phyloP scores from a whole-genome alignment of 2,329 filamentous ascomycete species.

The Fusarium tupiense region DNA sequence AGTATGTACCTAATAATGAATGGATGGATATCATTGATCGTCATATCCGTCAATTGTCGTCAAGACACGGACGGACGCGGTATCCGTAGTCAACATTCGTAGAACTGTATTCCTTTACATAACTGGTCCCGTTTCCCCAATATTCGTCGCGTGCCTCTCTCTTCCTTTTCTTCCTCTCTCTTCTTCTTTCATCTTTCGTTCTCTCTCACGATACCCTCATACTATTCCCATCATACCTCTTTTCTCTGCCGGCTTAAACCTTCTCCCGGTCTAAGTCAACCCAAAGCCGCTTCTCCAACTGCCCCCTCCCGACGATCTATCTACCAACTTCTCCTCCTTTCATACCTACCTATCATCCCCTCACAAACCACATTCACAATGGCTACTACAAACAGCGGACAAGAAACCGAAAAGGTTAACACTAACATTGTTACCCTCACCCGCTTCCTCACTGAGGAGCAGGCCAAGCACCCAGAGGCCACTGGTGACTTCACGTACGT shows the following conservation, averaged over 20 bases:
- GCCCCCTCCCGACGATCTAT: slow-evolving; percentile 27
- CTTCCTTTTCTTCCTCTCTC: slow-evolving; percentile 11
- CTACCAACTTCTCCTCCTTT: slow-evolving; percentile 20
- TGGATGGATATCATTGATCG: slow-evolving; percentile 39
- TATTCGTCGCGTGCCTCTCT: slow-evolving; percentile 28
- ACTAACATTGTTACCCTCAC: slow-evolving; percentile 96
- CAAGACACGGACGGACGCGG: slow-evolving; percentile 31
- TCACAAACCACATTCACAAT: slow-evolving; percentile 43
- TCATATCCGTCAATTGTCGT: slow-evolving; percentile 35
- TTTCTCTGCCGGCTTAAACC: slow-evolving; percentile 26
- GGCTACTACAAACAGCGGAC: slow-evolving; percentile 52
- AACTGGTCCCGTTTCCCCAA: slow-evolving; percentile 30
- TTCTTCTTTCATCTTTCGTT: slow-evolving; percentile 13
- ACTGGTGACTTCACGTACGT: slow-evolving; percentile 96
- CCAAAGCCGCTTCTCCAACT: slow-evolving; percentile 16
- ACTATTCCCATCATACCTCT: slow-evolving; percentile 23
- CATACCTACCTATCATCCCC: slow-evolving; percentile 16
- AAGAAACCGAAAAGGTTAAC: slow-evolving; percentile 84
- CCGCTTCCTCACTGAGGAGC: slow-evolving; percentile 95
- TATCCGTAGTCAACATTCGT: not conserved
- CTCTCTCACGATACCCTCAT: slow-evolving; percentile 32
- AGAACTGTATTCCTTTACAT: slow-evolving; percentile 15
- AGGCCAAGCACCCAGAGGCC: slow-evolving; percentile 90
- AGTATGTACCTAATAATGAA: not conserved
- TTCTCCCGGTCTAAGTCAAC: slow-evolving; percentile 21